A percentile compares a stretch with the other conserved stretches of the same genome.
Evolutionary conservation across 768 basidiomycete species (phyloP).

Genomic region (Fomitopsis pulvina): DNA sequence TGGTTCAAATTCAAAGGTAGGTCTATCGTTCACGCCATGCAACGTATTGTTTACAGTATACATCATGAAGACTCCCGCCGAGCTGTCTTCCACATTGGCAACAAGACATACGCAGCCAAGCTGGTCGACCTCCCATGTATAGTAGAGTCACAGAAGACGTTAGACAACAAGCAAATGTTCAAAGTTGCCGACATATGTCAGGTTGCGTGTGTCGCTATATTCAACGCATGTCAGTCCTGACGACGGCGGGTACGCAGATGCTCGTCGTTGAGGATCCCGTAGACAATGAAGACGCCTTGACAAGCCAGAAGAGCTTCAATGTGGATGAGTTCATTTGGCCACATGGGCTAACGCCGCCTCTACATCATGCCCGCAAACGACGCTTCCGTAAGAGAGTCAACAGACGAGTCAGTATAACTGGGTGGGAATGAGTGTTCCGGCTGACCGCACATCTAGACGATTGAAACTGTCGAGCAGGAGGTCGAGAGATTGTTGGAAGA

Average conservation of each 20-base stretch:
- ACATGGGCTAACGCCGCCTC: constrained; percentile 90
- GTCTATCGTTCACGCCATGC: background rate
- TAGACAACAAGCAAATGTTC: constrained; percentile 96
- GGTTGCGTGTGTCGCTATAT: constrained; percentile 34
- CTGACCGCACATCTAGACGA: constrained; percentile 48
- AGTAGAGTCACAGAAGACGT: constrained; percentile 90
- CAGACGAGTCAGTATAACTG: constrained; percentile 47
- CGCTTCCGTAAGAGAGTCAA: constrained; percentile 90
- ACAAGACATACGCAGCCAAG: constrained; percentile 79
- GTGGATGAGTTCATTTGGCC: constrained; percentile 97
- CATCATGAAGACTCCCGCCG: constrained; percentile 70
- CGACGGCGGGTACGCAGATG: constrained; percentile 51
- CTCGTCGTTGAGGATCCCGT: constrained; percentile 78
- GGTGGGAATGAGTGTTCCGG: background rate
- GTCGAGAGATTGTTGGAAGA: constrained; percentile 82
- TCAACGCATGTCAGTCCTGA: constrained; percentile 5
- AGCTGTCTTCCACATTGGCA: constrained; percentile 83
- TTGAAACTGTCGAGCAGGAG: constrained; percentile 91
- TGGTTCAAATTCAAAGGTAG: constrained; percentile 99
- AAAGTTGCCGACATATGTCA: constrained; percentile 99
- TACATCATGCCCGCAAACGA: constrained; percentile 85
- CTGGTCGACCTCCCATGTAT: constrained; percentile 95
- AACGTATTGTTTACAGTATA: background rate
- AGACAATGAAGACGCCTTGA: constrained; percentile 59
- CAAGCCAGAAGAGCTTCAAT: constrained; percentile 65